Evolutionary conservation across 73 alveolate genomes (phyloP).

Genomic region (Chromera velia): DNA sequence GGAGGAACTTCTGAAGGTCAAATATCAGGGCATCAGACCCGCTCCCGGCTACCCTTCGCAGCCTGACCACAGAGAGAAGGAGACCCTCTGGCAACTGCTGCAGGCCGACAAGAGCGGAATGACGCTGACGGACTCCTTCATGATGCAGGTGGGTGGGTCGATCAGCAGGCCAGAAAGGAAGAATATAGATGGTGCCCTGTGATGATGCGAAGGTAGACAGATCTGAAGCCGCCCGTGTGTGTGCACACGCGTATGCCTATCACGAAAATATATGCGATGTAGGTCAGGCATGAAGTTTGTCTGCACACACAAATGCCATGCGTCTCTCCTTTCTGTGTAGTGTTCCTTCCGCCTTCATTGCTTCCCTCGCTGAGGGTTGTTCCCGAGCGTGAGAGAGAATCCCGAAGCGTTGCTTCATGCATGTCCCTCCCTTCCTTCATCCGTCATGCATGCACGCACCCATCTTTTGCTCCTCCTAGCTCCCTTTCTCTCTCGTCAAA

Average conservation of each 20-base stretch:
- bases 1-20: slow-evolving; percentile 60
- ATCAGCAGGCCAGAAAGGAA: too few relatives aligned
- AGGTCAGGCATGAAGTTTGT: too few relatives aligned
- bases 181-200: background rate
- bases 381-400: background rate
- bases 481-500: background rate
- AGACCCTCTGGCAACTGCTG: slow-evolving; percentile 48
- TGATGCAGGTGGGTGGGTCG: background rate
- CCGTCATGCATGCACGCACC: background rate
- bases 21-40: slow-evolving; percentile 78
- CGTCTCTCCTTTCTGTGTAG: too few relatives aligned
- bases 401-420: background rate
- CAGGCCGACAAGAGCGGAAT: slow-evolving; percentile 14
- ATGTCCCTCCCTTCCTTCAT: background rate
- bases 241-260: too few relatives aligned
- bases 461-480: background rate
- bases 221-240: slow-evolving; percentile 22
- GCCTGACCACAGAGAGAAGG: slow-evolving; percentile 79
- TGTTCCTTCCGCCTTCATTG: too few relatives aligned
- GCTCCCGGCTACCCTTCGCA: slow-evolving; percentile 84
- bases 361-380: slow-evolving; percentile 28
- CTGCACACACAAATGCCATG: too few relatives aligned
- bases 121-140: background rate
- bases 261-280: too few relatives aligned
- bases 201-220: slow-evolving; percentile 7